phyloP scores from a whole-genome alignment of 352 stramenopile genomes.

The Phytophthora aleatoria region DNA sequence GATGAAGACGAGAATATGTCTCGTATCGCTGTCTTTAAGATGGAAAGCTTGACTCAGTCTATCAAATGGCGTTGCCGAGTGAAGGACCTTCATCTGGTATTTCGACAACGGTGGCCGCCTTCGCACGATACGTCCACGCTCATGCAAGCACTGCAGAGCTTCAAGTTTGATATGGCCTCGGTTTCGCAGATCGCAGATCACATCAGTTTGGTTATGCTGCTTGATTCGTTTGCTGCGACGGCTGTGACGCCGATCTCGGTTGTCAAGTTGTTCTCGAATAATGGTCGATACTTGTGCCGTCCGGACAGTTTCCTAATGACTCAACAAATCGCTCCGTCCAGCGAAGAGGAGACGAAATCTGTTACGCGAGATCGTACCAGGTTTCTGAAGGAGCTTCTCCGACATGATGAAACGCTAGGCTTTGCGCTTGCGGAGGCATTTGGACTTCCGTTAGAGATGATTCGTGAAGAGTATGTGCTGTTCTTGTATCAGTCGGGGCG shows the following conservation, averaged over 20 bases:
- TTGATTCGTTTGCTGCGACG: constrained; percentile 82
- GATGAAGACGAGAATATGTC: constrained; percentile 29
- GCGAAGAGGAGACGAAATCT: constrained; percentile 29
- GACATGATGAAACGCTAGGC: constrained; percentile 63
- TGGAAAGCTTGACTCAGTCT: constrained; percentile 50
- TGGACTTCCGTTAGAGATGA: constrained; percentile 65
- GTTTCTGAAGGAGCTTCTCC: constrained; percentile 77
- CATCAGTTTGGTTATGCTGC: constrained; percentile 74
- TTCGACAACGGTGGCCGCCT: constrained; percentile 63
- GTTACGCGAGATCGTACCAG: constrained; percentile 56
- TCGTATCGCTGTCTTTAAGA: constrained; percentile 33
- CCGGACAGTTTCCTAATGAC: constrained; percentile 56
- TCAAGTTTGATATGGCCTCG: constrained; percentile 48
- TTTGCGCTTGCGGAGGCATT: constrained; percentile 81
- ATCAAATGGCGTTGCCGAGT: constrained; percentile 56
- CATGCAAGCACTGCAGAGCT: constrained; percentile 48
- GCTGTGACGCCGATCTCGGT: constrained; percentile 73
- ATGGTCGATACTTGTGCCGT: constrained; percentile 57
- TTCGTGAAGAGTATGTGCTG: constrained; percentile 81
- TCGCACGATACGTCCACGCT: constrained; percentile 51
- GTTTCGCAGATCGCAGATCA: constrained; percentile 57
- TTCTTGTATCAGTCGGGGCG: constrained; percentile 81
- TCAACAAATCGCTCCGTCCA: constrained; percentile 8
- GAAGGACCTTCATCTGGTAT: constrained; percentile 51
- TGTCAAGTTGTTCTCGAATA: constrained; percentile 61